These are phyloP conservation scores for Bacterosira constricta DNA, from an alignment of 108 stramenopile genomes.

Conservation along the genomic window DNA sequence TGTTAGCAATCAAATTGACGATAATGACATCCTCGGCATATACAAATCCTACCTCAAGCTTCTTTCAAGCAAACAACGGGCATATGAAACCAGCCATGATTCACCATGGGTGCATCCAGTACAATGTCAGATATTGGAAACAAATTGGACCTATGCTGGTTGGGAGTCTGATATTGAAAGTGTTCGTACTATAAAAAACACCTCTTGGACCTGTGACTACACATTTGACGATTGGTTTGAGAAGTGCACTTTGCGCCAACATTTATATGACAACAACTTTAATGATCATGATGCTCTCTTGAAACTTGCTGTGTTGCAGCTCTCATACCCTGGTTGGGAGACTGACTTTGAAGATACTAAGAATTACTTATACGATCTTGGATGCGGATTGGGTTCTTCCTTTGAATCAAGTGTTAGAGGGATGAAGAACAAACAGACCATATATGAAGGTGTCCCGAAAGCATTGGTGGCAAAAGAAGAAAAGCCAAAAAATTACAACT, in stretches of 20 bases:
- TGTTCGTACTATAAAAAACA: too few species aligned
- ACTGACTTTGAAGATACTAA: conserved; percentile 19
- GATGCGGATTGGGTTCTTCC: not conserved
- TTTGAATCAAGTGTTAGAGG: not conserved
- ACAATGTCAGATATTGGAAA: conserved; percentile 2
- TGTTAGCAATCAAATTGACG: too few species aligned
- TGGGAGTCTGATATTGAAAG: conserved; percentile 39
- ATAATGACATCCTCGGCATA: too few species aligned
- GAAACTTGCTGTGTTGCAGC: not conserved
- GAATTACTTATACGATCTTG: not conserved
- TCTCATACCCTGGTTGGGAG: conserved; percentile 46
- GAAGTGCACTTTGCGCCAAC: not conserved
- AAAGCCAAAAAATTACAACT: too few species aligned
- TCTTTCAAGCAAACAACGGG: conserved; percentile 12
- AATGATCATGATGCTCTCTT: not conserved
- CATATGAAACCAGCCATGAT: conserved; percentile 5
- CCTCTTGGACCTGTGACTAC: too few species aligned
- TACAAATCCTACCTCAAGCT: too few species aligned
- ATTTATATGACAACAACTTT: conserved; percentile 4
- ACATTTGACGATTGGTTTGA: not conserved
- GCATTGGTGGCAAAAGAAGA: too few species aligned
- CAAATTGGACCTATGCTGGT: conserved; percentile 42
- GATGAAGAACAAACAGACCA: conserved; percentile 10
- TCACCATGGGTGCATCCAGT: conserved; percentile 16
- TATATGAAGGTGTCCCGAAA: too few species aligned